A percentile compares a stretch with the other conserved stretches of the same genome.
phyloP scores from a whole-genome alignment of 495 filamentous ascomycete genomes.

The Xylaria cubensis region DNA sequence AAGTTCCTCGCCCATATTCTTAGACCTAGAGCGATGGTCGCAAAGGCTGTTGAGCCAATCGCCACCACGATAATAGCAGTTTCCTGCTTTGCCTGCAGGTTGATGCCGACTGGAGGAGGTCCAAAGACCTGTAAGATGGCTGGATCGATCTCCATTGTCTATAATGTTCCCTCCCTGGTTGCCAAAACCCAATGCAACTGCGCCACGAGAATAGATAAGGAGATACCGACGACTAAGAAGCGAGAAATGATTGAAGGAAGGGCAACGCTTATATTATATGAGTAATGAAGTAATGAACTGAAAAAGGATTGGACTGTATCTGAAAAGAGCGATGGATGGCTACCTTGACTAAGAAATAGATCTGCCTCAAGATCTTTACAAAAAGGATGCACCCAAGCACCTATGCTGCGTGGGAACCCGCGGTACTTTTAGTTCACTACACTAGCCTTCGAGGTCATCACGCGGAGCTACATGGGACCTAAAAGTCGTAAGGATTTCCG shows the following conservation, averaged over 20 bases:
- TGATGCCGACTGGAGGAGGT: constrained; percentile 33
- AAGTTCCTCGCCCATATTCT: constrained; percentile 42
- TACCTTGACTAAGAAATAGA: constrained; percentile 16
- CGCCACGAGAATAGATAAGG: constrained; percentile 19
- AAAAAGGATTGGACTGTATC: not conserved
- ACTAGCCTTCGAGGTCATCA: constrained; percentile 1
- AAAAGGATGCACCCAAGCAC: not conserved
- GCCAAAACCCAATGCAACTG: constrained; percentile 3
- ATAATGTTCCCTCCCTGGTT: not conserved
- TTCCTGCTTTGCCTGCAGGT: constrained; percentile 40
- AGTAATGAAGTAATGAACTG: constrained; percentile 6
- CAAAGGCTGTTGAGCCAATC: constrained; percentile 33
- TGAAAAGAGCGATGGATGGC: not conserved
- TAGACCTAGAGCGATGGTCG: constrained; percentile 41
- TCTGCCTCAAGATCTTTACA: constrained; percentile 17
- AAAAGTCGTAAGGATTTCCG: constrained; percentile 18
- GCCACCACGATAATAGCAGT: constrained; percentile 34
- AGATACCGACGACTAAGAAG: constrained; percentile 29
- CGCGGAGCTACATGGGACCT: constrained; percentile 4
- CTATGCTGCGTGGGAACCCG: not conserved
- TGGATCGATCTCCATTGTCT: constrained; percentile 31
- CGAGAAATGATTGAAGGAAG: constrained; percentile 1
- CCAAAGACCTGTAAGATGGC: constrained; percentile 34
- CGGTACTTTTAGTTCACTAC: not conserved
- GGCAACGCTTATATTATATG: constrained; percentile 14